Base-by-base conservation (phyloP, 2,329 filamentous ascomycete species). In the Ascochyta koolunga region DNA sequence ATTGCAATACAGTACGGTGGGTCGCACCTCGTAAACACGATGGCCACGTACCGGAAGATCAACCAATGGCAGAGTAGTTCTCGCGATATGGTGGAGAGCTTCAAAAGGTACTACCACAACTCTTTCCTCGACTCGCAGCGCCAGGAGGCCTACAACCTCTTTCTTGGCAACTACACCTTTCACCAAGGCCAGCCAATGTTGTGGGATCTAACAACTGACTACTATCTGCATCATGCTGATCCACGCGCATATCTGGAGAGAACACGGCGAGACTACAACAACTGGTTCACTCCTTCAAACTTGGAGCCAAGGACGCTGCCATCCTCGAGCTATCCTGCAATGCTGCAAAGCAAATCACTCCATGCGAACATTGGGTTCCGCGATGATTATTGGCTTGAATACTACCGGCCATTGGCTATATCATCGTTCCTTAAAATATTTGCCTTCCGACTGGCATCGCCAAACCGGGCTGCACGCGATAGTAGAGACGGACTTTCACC, bases 51-150 rank as follows among this genome's bases (percentile, higher is more conserved):
- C 74, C 89, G 95, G 52, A 98, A 98, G 77, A 96, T 97, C 73
- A 98, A 98, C 64, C 93, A 98, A 73, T 99, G 95, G 95, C 96
- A 92, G 21, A 96, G 91, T 66, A 92, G 96, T 73, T 97, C 93
- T 2, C 85, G 95, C 62, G 95, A 99, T 74, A 98, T 99, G 93
- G 93, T 99, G 19, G 95, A 99, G 77, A 96, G 91, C 73, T 97
- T 99, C 80, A 99, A 98, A 75, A 86, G 95, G 24, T 99, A 98
- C 74, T 99, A 99, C 76, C 96, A 98, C 77, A 99, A 99, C 70
- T 96, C 93, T 0, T 99, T 99, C 72, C 83, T 99, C 8, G 95
- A 99, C 73, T 93, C 89, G n/a, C 95, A 99, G 71, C 87, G 95
- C 27, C 95, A 99, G 76, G 95, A 99, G 76, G 95, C 95, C 0